phyloP scores from a whole-genome alignment of 2,329 filamentous ascomycete genomes.

The Colletotrichum theobromicola region DNA sequence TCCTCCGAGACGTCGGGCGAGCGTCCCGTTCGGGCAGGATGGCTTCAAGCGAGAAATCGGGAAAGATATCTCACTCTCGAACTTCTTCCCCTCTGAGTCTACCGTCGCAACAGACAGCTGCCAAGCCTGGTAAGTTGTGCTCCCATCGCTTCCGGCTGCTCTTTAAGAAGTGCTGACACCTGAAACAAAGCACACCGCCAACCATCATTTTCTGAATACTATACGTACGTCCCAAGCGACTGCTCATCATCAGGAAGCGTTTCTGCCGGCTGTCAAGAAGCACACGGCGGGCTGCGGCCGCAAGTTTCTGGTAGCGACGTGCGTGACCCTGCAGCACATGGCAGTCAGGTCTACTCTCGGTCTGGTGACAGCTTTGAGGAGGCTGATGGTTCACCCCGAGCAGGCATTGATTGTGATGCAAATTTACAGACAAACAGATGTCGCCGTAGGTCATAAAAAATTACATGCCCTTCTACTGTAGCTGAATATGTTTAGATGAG shows the following conservation, averaged over 20 bases:
- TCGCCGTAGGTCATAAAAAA: background rate
- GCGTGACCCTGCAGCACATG: background rate
- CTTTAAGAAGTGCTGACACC: background rate
- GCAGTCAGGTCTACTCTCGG: background rate
- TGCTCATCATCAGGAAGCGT: background rate
- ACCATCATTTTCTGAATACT: slow-evolving; percentile 11
- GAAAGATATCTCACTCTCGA: background rate
- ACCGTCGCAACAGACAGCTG: background rate
- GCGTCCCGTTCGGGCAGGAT: slow-evolving; percentile 2
- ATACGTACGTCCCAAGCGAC: slow-evolving; percentile 3
- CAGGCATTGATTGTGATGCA: background rate
- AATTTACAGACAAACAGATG: background rate
- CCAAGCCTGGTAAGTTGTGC: background rate
- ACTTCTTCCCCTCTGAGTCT: background rate
- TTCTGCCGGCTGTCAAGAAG: background rate
- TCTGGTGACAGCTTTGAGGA: background rate
- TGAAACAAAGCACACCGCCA: background rate
- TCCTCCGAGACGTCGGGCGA: slow-evolving; percentile 9
- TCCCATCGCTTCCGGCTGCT: background rate
- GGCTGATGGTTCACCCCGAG: background rate
- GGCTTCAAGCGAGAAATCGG: background rate
- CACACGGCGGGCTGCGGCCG: background rate
- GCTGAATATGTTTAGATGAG: background rate
- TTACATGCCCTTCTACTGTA: background rate
- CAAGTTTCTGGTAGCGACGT: background rate